phyloP scores from a whole-genome alignment of 345 rosid genomes.

The Citrus reticulata region DNA sequence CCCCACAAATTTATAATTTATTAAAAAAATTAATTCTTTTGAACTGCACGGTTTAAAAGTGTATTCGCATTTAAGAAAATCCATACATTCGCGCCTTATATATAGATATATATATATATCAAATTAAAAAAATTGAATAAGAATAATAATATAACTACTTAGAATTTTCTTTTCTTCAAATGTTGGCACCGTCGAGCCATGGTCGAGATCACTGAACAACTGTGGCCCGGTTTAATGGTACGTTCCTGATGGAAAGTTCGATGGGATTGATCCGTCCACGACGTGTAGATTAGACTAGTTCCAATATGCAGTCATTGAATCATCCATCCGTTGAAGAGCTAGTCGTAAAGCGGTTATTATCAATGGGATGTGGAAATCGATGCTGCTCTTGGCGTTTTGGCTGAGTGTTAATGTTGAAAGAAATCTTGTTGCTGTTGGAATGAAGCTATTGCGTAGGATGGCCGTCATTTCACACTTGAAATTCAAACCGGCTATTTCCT shows the following conservation, averaged over 20 bases:
- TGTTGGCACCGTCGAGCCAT: constrained; percentile 64
- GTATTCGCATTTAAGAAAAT: too few relatives aligned
- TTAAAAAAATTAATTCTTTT: too few relatives aligned
- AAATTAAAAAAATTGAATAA: too few relatives aligned
- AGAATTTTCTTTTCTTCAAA: too few relatives aligned
- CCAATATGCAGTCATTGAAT: constrained; percentile 25
- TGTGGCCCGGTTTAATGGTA: constrained; percentile 85
- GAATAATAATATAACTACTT: too few relatives aligned
- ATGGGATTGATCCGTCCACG: constrained; percentile 60
- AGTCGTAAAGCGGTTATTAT: neutral
- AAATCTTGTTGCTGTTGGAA: constrained; percentile 26
- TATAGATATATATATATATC: too few relatives aligned
- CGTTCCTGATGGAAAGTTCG: constrained; percentile 72
- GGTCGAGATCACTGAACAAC: constrained; percentile 60
- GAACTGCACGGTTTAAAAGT: too few relatives aligned
- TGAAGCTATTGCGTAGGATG: constrained; percentile 20
- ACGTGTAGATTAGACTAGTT: constrained; percentile 18
- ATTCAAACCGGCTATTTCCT: too few relatives aligned
- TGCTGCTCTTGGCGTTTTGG: constrained; percentile 37
- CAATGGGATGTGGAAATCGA: constrained; percentile 42
- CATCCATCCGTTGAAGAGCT: constrained; percentile 59
- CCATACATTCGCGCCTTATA: too few relatives aligned
- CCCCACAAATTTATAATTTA: too few relatives aligned
- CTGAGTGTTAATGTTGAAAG: constrained; percentile 20
- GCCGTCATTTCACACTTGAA: constrained; percentile 27